Conservation (phyloP, 2,329 filamentous ascomycete genomes). For the Fragosphaeria purpurea region DNA sequence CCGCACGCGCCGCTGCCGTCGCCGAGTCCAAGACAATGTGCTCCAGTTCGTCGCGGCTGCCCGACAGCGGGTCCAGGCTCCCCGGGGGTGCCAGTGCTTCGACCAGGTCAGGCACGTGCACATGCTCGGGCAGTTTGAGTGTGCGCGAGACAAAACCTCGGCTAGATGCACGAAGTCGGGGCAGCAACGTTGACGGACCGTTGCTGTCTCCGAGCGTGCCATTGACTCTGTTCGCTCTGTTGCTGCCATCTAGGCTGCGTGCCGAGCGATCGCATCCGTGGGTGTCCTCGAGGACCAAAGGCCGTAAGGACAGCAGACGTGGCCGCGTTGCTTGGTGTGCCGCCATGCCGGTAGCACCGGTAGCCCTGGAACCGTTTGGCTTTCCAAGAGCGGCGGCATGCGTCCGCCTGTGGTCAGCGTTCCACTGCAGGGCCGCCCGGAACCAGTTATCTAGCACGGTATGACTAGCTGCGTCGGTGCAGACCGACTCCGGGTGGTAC, state of each 20-base stretch:
- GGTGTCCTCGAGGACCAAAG: neutral
- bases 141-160: slow-evolving; percentile 28
- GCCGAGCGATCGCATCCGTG: neutral
- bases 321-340: slow-evolving; percentile 23
- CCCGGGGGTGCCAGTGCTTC: slow-evolving; percentile 30
- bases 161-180: neutral
- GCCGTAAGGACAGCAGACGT: slow-evolving; percentile 22
- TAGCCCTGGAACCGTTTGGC: too few species aligned
- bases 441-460: slow-evolving; percentile 69
- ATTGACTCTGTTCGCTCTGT: neutral
- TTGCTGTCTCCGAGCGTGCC: neutral
- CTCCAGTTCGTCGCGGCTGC: slow-evolving; percentile 21
- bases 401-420: slow-evolving; percentile 22
- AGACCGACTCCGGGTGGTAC: slow-evolving; percentile 84
- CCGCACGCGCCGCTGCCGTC: slow-evolving; percentile 35
- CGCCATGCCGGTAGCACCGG: slow-evolving; percentile 5
- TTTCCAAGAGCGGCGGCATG: neutral
- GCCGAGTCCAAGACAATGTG: slow-evolving; percentile 51
- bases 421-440: slow-evolving; percentile 52
- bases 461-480: slow-evolving; percentile 59
- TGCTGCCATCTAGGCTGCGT: too few species aligned
- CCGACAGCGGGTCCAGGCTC: slow-evolving; percentile 7
- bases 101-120: slow-evolving; percentile 44
- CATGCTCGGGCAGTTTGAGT: slow-evolving; percentile 33
- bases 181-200: neutral